A percentile compares a stretch with the other conserved stretches of the same genome.
phyloP scores from a whole-genome alignment of 78 protist genomes.

The Neovahlkampfia damariscottae region DNA sequence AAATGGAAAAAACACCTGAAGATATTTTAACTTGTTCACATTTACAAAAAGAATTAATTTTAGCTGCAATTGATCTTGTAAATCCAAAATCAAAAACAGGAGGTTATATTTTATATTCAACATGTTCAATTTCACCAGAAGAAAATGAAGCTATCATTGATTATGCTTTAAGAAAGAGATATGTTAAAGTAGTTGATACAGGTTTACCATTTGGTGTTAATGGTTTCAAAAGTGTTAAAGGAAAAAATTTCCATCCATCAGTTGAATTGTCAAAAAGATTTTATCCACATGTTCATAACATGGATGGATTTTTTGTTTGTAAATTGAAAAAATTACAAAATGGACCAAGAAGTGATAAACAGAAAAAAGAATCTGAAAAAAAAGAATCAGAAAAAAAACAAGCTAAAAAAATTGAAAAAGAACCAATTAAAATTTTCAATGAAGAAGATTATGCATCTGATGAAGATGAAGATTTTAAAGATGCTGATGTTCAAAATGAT shows the following conservation, averaged over 20 bases:
- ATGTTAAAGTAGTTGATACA: slow-evolving; percentile 67
- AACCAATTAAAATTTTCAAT: too few species aligned
- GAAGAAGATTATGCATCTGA: too few species aligned
- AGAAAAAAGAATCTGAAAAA: too few species aligned
- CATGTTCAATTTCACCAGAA: slow-evolving; percentile 74
- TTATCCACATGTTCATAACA: slow-evolving; percentile 98
- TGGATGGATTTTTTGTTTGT: slow-evolving; percentile 98
- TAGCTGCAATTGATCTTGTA: slow-evolving; percentile 88
- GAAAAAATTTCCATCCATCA: slow-evolving; percentile 64
- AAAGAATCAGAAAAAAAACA: neutral
- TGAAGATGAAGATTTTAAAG: too few species aligned
- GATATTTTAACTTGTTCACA: slow-evolving; percentile 69
- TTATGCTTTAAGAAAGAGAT: slow-evolving; percentile 72
- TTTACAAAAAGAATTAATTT: slow-evolving; percentile 88
- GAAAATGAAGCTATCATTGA: slow-evolving; percentile 96
- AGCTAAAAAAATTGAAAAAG: neutral
- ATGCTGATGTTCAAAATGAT: too few species aligned
- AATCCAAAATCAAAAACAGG: slow-evolving; percentile 72
- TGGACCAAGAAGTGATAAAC: slow-evolving; percentile 11
- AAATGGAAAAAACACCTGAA: slow-evolving; percentile 41
- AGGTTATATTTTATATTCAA: slow-evolving; percentile 82
- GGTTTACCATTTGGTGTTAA: slow-evolving; percentile 76
- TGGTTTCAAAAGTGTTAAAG: slow-evolving; percentile 55
- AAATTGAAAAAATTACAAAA: slow-evolving; percentile 80
- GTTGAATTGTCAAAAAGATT: slow-evolving; percentile 46